These are phyloP conservation scores for Ophiocordyceps australis DNA, from an alignment of 2,329 filamentous ascomycete genomes.

Conservation along the genomic window DNA sequence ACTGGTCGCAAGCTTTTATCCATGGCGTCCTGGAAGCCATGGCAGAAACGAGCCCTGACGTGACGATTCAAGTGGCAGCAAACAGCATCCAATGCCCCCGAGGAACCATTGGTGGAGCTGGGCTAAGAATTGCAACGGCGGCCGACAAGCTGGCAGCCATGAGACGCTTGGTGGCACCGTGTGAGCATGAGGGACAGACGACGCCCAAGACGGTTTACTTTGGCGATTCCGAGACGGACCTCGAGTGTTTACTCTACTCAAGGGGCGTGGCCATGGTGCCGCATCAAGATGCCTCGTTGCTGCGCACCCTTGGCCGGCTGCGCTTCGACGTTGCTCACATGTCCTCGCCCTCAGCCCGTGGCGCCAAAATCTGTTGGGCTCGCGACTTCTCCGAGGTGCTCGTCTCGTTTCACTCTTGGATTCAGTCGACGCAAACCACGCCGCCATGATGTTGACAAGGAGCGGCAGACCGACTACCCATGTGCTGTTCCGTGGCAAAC, in stretches of 20 bases:
- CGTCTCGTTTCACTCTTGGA: too few species aligned
- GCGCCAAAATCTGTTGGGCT: slow-evolving; percentile 21
- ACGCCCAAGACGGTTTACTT: slow-evolving; percentile 25
- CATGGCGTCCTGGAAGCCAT: slow-evolving; percentile 23
- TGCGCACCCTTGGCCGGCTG: slow-evolving; percentile 18
- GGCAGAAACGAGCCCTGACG: slow-evolving; percentile 10
- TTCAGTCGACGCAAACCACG: too few species aligned
- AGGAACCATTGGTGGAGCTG: slow-evolving; percentile 14
- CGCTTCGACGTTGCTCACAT: slow-evolving; percentile 18
- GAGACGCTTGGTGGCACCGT: slow-evolving; percentile 10
- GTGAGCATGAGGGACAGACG: too few species aligned
- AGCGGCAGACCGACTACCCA: too few species aligned
- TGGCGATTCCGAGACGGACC: slow-evolving; percentile 38
- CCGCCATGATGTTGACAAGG: too few species aligned
- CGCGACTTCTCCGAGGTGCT: slow-evolving; percentile 23
- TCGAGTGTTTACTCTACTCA: slow-evolving; percentile 28
- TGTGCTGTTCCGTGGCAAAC: too few species aligned
- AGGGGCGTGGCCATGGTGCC: slow-evolving; percentile 28
- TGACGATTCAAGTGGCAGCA: slow-evolving; percentile 19
- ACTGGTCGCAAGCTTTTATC: slow-evolving; percentile 31
- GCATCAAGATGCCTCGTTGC: slow-evolving; percentile 12
- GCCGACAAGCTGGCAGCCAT: slow-evolving; percentile 26
- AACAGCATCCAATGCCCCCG: slow-evolving; percentile 23
- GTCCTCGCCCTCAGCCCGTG: slow-evolving; percentile 7
- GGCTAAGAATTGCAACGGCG: slow-evolving; percentile 18